Evolutionary conservation across 257 asterid species (phyloP).

Genomic region (Lithospermum erythrorhizon): DNA sequence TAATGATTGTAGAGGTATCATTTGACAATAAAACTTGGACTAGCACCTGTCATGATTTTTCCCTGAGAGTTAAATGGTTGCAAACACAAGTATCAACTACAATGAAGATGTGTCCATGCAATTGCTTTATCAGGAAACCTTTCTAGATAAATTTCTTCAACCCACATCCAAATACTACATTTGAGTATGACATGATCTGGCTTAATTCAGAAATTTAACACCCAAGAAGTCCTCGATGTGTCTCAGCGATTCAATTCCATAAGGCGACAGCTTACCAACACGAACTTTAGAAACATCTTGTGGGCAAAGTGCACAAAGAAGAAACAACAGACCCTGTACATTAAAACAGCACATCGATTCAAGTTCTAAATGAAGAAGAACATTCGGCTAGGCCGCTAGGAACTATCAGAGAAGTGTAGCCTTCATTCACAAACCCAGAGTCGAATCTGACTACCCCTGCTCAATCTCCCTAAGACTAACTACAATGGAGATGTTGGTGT

Average conservation of each 20-base stretch:
- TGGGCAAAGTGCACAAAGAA: conserved; percentile 78
- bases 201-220: conserved; percentile 55
- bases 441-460: conserved; percentile 94
- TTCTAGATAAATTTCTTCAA: conserved; percentile 72
- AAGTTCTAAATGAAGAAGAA: not conserved
- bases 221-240: conserved; percentile 63
- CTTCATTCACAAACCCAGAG: conserved; percentile 46
- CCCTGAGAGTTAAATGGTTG: not conserved
- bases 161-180: conserved; percentile 84
- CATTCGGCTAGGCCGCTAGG: too few relatives aligned
- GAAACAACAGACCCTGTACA: conserved; percentile 74
- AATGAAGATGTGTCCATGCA: not conserved
- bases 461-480: conserved; percentile 68
- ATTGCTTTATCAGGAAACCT: conserved; percentile 23
- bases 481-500: too few relatives aligned
- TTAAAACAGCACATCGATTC: conserved; percentile 1
- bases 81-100: not conserved
- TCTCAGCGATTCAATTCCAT: conserved; percentile 64
- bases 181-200: conserved; percentile 76
- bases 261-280: conserved; percentile 72
- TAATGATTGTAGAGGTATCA: not conserved
- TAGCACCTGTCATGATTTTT: not conserved
- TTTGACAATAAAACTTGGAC: not conserved
- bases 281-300: conserved; percentile 86
- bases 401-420: not conserved